Evolutionary conservation across 2,329 filamentous ascomycete genomes (phyloP).

Genomic region (Cladosporium sp.): DNA sequence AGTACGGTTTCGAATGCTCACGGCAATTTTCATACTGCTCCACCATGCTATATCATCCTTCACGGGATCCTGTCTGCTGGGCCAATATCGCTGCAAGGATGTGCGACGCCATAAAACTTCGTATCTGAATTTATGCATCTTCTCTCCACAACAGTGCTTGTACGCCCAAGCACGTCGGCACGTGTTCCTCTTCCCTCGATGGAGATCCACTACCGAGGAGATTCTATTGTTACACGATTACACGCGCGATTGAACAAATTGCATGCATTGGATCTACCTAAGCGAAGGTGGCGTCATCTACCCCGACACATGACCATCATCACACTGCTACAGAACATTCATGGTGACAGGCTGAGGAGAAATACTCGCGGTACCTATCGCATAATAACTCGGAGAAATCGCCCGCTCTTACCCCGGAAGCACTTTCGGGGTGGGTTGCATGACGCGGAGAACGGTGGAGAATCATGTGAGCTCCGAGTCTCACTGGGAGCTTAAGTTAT

Average conservation of each 20-base stretch:
- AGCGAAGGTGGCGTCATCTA: slow-evolving; percentile 4
- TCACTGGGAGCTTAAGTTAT: not conserved
- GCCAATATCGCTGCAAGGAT: not conserved
- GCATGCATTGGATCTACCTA: not conserved
- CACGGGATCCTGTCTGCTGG: not conserved
- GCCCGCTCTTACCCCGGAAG: slow-evolving; percentile 3
- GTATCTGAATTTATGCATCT: not conserved
- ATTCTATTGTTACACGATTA: not conserved
- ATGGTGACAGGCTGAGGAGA: not conserved
- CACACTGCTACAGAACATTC: not conserved
- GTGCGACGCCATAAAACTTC: not conserved
- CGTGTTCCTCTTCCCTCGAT: not conserved
- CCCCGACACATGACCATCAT: not conserved
- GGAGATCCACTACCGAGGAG: not conserved
- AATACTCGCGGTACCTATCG: slow-evolving; percentile 12
- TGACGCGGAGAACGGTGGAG: slow-evolving; percentile 4
- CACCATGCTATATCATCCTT: not conserved
- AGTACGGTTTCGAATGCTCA: not conserved
- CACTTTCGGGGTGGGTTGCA: slow-evolving; percentile 1
- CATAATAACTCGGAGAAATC: slow-evolving; percentile 15
- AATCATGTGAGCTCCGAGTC: not conserved
- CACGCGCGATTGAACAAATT: not conserved
- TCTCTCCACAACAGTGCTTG: not conserved
- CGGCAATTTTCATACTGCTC: no score
- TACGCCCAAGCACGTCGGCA: not conserved